Evolutionary conservation across 352 stramenopile genomes (phyloP).

Genomic region (Phytophthora ramorum): DNA sequence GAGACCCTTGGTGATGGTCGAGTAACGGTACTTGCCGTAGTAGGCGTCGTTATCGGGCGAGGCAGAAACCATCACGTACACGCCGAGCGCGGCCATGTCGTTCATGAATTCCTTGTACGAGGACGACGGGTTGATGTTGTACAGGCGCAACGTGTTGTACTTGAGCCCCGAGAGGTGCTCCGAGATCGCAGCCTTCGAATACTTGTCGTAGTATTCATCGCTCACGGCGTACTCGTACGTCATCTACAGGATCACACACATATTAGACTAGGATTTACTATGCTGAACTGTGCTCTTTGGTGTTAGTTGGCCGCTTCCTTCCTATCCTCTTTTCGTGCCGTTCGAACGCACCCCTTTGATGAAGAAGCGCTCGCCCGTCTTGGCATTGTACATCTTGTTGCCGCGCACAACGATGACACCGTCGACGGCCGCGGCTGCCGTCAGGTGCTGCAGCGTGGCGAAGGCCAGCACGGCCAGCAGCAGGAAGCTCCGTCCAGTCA

Average conservation of each 20-base stretch:
- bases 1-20: conserved; percentile 75
- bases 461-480: conserved; percentile 33
- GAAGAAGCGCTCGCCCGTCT: conserved; percentile 85
- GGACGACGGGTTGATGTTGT: conserved; percentile 87
- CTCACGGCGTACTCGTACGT: conserved; percentile 91
- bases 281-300: conserved; percentile 21
- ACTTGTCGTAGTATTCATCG: conserved; percentile 87
- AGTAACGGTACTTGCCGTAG: conserved; percentile 88
- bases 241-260: conserved; percentile 47
- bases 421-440: conserved; percentile 33
- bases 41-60: conserved; percentile 87
- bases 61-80: conserved; percentile 85
- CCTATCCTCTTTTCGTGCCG: conserved; percentile 18
- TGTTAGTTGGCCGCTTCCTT: conserved; percentile 22
- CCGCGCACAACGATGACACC: conserved; percentile 79
- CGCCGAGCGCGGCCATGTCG: conserved; percentile 76
- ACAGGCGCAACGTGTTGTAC: conserved; percentile 88
- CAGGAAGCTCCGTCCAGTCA: conserved; percentile 29
- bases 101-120: conserved; percentile 88
- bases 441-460: conserved; percentile 20
- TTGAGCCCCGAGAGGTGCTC: conserved; percentile 75
- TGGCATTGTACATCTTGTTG: conserved; percentile 90
- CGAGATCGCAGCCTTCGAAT: conserved; percentile 76
- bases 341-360: conserved; percentile 80
- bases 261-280: conserved; percentile 12